A percentile compares a stretch with the other conserved stretches of the same genome.
Evolutionary conservation across 139 green algal species (phyloP).

Genomic region (Nannochloris sp.): DNA sequence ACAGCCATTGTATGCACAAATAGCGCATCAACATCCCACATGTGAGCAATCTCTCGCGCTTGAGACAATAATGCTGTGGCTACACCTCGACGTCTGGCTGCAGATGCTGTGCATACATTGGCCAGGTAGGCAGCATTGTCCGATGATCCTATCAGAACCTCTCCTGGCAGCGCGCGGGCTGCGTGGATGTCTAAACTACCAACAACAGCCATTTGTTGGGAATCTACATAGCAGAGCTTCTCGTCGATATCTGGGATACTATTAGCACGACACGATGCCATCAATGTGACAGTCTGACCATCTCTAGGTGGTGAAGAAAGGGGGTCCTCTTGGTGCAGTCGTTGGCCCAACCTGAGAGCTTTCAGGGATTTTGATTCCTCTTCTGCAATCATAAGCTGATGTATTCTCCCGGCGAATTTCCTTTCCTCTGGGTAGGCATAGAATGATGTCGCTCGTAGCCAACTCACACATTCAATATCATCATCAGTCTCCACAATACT

Average conservation of each 20-base stretch:
- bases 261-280: neutral
- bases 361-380: slow-evolving; percentile 34
- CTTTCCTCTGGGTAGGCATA: slow-evolving; percentile 44
- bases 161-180: slow-evolving; percentile 22
- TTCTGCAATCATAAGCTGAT: slow-evolving; percentile 37
- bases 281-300: neutral
- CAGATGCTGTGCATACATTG: slow-evolving; percentile 35
- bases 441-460: slow-evolving; percentile 36
- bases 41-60: slow-evolving; percentile 13
- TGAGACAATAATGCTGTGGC: slow-evolving; percentile 20
- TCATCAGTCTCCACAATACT: slow-evolving; percentile 15
- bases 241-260: neutral
- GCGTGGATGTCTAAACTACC: slow-evolving; percentile 39
- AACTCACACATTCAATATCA: slow-evolving; percentile 28
- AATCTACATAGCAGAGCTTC: neutral
- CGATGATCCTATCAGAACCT: slow-evolving; percentile 36
- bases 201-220: slow-evolving; percentile 6
- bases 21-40: slow-evolving; percentile 28
- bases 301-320: neutral
- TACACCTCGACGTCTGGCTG: slow-evolving; percentile 28
- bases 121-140: slow-evolving; percentile 38
- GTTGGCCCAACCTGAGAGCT: slow-evolving; percentile 9
- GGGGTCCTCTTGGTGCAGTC: neutral
- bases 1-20: slow-evolving; percentile 49
- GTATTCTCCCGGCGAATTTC: slow-evolving; percentile 41